Conservation (phyloP, 208 protist species). For the Wallacemonas collosoma region DNA sequence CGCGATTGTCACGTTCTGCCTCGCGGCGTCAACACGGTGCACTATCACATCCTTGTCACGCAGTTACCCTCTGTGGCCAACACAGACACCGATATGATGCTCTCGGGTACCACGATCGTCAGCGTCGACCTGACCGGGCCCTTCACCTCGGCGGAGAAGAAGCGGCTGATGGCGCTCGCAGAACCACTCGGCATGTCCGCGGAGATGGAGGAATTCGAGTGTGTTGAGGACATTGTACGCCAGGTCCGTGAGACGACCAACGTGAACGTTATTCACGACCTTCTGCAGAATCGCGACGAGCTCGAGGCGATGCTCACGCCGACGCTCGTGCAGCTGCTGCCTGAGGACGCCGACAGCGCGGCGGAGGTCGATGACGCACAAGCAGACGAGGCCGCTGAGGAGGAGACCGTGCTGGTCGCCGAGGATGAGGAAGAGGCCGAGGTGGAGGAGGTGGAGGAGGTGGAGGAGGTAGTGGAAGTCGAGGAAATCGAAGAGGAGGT, state of each 20-base stretch:
- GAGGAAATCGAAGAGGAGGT: slow-evolving; percentile 19
- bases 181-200: slow-evolving; percentile 62
- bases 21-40: slow-evolving; percentile 64
- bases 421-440: slow-evolving; percentile 21
- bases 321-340: slow-evolving; percentile 81
- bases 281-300: slow-evolving; percentile 77
- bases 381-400: slow-evolving; percentile 12
- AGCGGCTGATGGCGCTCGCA: slow-evolving; percentile 52
- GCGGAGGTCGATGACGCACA: slow-evolving; percentile 14
- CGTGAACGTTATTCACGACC: slow-evolving; percentile 75
- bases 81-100: slow-evolving; percentile 25
- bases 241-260: slow-evolving; percentile 52
- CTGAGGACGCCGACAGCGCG: slow-evolving; percentile 51
- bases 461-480: slow-evolving; percentile 26
- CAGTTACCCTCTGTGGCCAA: slow-evolving; percentile 31
- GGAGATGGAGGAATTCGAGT: slow-evolving; percentile 54
- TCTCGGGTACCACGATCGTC: slow-evolving; percentile 55
- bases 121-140: slow-evolving; percentile 66
- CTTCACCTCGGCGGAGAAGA: slow-evolving; percentile 61
- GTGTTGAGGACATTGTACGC: slow-evolving; percentile 72
- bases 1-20: slow-evolving; percentile 52
- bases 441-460: slow-evolving; percentile 23
- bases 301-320: slow-evolving; percentile 81
- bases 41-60: slow-evolving; percentile 86
- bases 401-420: slow-evolving; percentile 30